These are phyloP conservation scores for Barbarea vulgaris DNA, from an alignment of 345 rosid genomes.

Conservation along the genomic window DNA sequence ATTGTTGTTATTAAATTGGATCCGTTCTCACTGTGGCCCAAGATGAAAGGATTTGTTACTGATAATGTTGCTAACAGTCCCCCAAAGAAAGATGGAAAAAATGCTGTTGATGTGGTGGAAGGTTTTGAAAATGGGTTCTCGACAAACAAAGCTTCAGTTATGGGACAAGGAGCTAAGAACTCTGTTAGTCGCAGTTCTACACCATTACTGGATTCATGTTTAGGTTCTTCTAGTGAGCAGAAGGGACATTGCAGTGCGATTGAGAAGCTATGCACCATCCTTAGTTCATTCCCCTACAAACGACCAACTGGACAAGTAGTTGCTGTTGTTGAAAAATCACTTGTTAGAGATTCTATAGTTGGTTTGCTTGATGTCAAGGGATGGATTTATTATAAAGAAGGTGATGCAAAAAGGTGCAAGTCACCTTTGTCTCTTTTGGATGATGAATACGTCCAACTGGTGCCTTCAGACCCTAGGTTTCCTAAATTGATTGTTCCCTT, in stretches of 20 bases:
- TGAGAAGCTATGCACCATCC: slow-evolving; percentile 55
- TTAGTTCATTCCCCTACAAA: slow-evolving; percentile 60
- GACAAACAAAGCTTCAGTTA: slow-evolving; percentile 13
- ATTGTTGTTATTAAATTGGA: slow-evolving; percentile 66
- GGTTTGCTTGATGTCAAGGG: slow-evolving; percentile 77
- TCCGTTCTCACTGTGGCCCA: slow-evolving; percentile 67
- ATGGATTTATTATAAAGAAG: slow-evolving; percentile 54
- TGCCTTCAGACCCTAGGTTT: slow-evolving; percentile 69
- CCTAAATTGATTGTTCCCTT: slow-evolving; percentile 67
- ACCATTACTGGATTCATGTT: slow-evolving; percentile 11
- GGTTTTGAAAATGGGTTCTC: slow-evolving; percentile 19
- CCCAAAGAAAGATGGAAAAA: slow-evolving; percentile 39
- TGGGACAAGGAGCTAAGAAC: slow-evolving; percentile 30
- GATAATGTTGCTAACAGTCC: slow-evolving; percentile 39
- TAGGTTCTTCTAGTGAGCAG: slow-evolving; percentile 33
- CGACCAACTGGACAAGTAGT: slow-evolving; percentile 88
- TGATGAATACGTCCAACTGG: slow-evolving; percentile 53
- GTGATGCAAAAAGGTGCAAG: slow-evolving; percentile 48
- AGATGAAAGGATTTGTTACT: slow-evolving; percentile 71
- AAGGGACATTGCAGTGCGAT: slow-evolving; percentile 48
- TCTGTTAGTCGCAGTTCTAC: slow-evolving; percentile 11
- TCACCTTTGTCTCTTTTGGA: slow-evolving; percentile 40
- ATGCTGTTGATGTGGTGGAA: slow-evolving; percentile 27
- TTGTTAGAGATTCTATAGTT: slow-evolving; percentile 61
- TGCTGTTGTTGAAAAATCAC: slow-evolving; percentile 65